Evolutionary conservation across 1,284 basidiomycete genomes (phyloP), one percentile per base, ranked within the genome.

Genomic region (Ceratobasidium papillatum): DNA sequence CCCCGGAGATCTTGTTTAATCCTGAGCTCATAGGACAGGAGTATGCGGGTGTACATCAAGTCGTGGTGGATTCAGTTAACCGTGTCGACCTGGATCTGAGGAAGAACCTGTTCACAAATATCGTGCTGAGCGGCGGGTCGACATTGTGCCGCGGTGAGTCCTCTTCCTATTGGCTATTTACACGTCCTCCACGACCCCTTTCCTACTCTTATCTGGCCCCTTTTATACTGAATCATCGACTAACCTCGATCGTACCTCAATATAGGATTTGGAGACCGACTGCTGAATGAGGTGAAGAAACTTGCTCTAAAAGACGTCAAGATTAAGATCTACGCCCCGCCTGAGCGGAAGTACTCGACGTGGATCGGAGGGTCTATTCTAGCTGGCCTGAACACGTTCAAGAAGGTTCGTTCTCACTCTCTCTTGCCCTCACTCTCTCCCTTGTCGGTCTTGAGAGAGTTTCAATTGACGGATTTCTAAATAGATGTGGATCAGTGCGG

Each of bases 401-500:
- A 96, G 85, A 98, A 98, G 91, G 96, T 94, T 45, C 76, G 34
- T 71, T 78, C 74, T 77, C 51, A 41, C 64, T 41, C 74, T 41
- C 17, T 47, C 45, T 71, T 59, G 34, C 49, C 14, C 19, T 22
- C 54, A 38, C 38, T 5, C 38, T 5, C 8, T 11, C 19, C 8
- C n/a, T n/a, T n/a, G n/a, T n/a, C n/a, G n/a, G n/a, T n/a, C n/a
- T n/a, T n/a, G n/a, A n/a, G n/a, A n/a, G n/a, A n/a, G n/a, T n/a
- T 54, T 27, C 30, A 54, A 71, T n/a, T 32, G n/a, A 56, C 74
- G 32, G 25, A 34, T 43, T 22, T 32, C 32, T 75, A 27, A 36
- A 36, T n/a, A 96, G 95, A 97, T 98, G 95, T 98, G 95, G 95
- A 95, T 99, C 61, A 98, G 95, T 52, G 96, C 97, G 52, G 98